Base-by-base conservation (phyloP, 768 basidiomycete genomes). In the Galerina marginata region DNA sequence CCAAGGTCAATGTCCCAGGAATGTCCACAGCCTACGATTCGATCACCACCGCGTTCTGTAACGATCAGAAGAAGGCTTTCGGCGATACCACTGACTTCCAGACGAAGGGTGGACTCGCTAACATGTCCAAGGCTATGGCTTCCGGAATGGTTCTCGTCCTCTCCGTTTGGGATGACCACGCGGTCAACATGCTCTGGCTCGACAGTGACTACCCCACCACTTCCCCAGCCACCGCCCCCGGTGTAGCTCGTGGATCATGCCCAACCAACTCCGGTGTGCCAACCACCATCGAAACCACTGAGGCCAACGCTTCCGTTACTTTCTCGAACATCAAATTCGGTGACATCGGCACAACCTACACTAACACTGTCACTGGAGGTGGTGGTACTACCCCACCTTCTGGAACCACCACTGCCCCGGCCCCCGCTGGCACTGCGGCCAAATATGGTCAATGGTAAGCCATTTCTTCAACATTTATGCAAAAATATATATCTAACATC, bases 271-370 rank as follows among this genome's bases (percentile, higher is more conserved):
- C 54, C 26, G 54, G 54, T 2, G 36, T 9, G 9, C 56, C 56
- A 7, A 33, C 23, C 48, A 6, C 29, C 16, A 9, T 51, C 36
- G 23, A 49, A 20, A 38, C 37, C 11, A 58, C 36, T 23, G 5
- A 4, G 25, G 29, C 54, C 4, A 45, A 45, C 23, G 40, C 54
- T 26, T 26, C 42, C n/a, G 54, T 44, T 37, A 50, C 23, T 2
- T 40, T 23, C 56, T 58, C 56, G 6, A 58, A 51, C 47, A 51
- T 49, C 56, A 33, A n/a, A 3, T 49, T 58, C 47, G 47, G 56
- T 2, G 56, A 58, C 12, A 37, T 58, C 48, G 23, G 45, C 61
- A 77, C 80, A 25, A 83, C 83, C 56, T 83, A 57, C 67, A 60
- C 45, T 40, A 54, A 56, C 52, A 62, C 62, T 36, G 42, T 33